Evolutionary conservation across 345 rosid genomes (phyloP), one percentile per base, ranked within the genome.

Genomic region (Boechera retrofracta): DNA sequence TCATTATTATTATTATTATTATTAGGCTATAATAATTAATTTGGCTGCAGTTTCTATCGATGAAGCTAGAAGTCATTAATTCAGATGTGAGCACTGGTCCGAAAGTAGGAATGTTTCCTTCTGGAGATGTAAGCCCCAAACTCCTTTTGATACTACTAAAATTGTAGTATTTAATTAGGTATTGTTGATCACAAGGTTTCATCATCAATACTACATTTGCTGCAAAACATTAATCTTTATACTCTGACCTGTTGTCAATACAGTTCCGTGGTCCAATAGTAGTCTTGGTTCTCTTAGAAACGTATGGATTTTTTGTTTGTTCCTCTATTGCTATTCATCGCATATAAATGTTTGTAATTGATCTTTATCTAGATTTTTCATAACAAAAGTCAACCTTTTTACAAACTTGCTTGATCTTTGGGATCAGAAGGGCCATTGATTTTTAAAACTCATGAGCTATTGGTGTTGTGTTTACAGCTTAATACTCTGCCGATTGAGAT

Each of bases 1-100:
- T 13, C 7, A 7, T 35, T 35, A 35, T 2, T 35, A 5, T 24
- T 11, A 5, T 24, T 11, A 10, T 15, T 0, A 32, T 57, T 4
- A 7, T 32, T 33, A 35, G 4, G 13, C 39, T 44, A 32, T 38
- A 21, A 62, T 12, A 24, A 6, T 0, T 47, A 39, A 32, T 69
- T 58, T 60, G 60, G 45, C 39, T 81, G 77, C 83, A 92, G 98
- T 92, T 90, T 84, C 79, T 94, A 59, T 94, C 98, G 13, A 86
- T 94, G 96, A 92, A 94, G 84, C 91, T 94, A 28, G 98, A 94
- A 87, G 82, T 88, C 6, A 91, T 95, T 59, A 92, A 88, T 78
- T 85, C 96, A 31, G 77, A 92, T 81, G 77, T 85, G 75, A 81
- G 45, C 76, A 32, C 73, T 68, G 77, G 54, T 74, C 87, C 93